phyloP scores from a whole-genome alignment of 179 eudicot species.

The Sideroxylon spinosum region DNA sequence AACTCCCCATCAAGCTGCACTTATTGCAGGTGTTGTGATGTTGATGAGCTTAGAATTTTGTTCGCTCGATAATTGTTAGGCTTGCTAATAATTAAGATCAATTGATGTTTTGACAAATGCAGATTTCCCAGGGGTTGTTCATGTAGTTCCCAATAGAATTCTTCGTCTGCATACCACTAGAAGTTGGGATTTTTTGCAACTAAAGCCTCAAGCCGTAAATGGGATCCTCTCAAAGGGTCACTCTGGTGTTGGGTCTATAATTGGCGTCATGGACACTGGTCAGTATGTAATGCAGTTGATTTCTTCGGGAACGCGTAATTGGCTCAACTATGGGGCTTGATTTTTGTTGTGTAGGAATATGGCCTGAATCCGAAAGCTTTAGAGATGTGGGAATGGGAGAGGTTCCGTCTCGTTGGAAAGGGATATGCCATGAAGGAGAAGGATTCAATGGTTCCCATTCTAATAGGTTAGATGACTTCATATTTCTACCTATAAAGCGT shows the following conservation, averaged over 20 bases:
- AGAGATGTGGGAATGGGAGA: slow-evolving; percentile 24
- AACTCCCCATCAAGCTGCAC: slow-evolving; percentile 29
- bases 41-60: background rate
- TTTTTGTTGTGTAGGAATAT: slow-evolving; percentile 26
- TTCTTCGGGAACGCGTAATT: background rate
- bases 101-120: slow-evolving; percentile 6
- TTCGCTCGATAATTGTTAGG: background rate
- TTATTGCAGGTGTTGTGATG: slow-evolving; percentile 27
- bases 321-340: background rate
- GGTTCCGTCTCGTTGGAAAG: slow-evolving; percentile 41
- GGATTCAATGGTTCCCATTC: slow-evolving; percentile 34
- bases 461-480: slow-evolving; percentile 32
- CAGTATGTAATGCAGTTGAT: background rate
- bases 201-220: slow-evolving; percentile 12
- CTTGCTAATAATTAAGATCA: background rate
- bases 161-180: slow-evolving; percentile 27
- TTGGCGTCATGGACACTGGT: slow-evolving; percentile 41
- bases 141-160: slow-evolving; percentile 24
- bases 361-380: slow-evolving; percentile 43
- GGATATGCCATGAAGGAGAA: slow-evolving; percentile 43
- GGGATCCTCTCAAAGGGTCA: slow-evolving; percentile 25
- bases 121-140: slow-evolving; percentile 31
- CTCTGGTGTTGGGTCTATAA: slow-evolving; percentile 29
- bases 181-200: slow-evolving; percentile 25
- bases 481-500: background rate